Percentiles rank a stretch among this genome's conserved stretches.
Evolutionary conservation across 768 basidiomycete species (phyloP).

Genomic region (Lepiota subincarnata): DNA sequence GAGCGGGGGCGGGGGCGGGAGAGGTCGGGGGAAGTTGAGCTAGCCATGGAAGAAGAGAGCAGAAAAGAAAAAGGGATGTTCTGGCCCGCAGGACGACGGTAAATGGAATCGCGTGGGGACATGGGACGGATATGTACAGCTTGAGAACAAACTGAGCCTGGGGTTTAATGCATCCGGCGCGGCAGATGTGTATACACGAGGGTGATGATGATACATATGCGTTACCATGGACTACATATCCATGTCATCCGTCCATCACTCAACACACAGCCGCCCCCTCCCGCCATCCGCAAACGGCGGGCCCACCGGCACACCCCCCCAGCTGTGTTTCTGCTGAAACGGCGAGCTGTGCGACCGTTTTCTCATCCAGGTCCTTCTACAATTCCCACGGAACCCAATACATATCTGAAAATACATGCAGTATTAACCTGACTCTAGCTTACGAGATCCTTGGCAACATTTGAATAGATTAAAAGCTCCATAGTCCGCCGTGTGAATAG

Average conservation of each 20-base stretch:
- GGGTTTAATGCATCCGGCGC: not conserved
- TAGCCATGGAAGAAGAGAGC: not conserved
- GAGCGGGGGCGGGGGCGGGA: not conserved
- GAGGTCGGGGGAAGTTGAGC: not conserved
- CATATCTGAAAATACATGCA: not conserved
- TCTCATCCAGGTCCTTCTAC: not conserved
- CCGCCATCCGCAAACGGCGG: not conserved
- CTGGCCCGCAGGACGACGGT: not conserved
- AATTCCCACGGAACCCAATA: slow-evolving; percentile 2
- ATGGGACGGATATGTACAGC: not conserved
- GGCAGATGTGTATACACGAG: slow-evolving; percentile 1
- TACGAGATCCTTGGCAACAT: slow-evolving; percentile 4
- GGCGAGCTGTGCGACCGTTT: not conserved
- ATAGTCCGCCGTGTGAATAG: not conserved
- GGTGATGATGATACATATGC: not conserved
- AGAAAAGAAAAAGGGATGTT: not conserved
- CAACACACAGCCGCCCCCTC: slow-evolving; percentile 5
- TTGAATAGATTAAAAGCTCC: not conserved
- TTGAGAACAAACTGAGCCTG: not conserved
- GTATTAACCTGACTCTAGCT: slow-evolving; percentile 11
- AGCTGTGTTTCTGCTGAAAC: not conserved
- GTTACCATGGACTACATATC: slow-evolving; percentile 7
- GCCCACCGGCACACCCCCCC: not conserved
- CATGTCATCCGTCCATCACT: not conserved
- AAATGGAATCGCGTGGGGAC: not conserved